Conservation (phyloP, 2,329 filamentous ascomycete species). For the Talaromyces sp. region DNA sequence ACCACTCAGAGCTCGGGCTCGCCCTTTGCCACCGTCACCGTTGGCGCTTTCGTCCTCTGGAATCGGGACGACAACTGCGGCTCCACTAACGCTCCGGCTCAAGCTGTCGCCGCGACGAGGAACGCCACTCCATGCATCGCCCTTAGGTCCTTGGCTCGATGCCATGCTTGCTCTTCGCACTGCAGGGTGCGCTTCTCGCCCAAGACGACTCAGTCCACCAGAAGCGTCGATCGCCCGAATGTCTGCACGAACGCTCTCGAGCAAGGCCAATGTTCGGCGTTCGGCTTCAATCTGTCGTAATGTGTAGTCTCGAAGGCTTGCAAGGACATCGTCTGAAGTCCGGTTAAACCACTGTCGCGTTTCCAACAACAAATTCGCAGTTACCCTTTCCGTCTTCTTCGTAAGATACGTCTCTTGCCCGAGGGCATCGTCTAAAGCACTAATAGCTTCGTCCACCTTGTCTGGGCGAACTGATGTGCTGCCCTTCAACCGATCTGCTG, state of each 20-base stretch:
- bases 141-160: slow-evolving; percentile 89
- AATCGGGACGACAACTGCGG: slow-evolving; percentile 57
- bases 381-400: slow-evolving; percentile 84
- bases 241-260: slow-evolving; percentile 91
- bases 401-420: slow-evolving; percentile 75
- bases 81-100: slow-evolving; percentile 71
- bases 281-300: slow-evolving; percentile 94
- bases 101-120: slow-evolving; percentile 76
- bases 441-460: slow-evolving; percentile 97
- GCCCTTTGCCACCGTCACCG: slow-evolving; percentile 41
- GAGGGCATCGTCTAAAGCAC: slow-evolving; percentile 79
- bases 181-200: slow-evolving; percentile 79
- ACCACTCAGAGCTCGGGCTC: slow-evolving; percentile 43
- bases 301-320: slow-evolving; percentile 85
- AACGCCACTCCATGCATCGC: slow-evolving; percentile 97
- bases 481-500: slow-evolving; percentile 82
- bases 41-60: slow-evolving; percentile 58
- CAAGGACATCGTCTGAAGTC: slow-evolving; percentile 76
- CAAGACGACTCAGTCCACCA: slow-evolving; percentile 83
- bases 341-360: slow-evolving; percentile 86
- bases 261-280: slow-evolving; percentile 79
- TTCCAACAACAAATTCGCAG: slow-evolving; percentile 80
- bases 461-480: slow-evolving; percentile 83
- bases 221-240: slow-evolving; percentile 88
- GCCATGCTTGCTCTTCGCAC: slow-evolving; percentile 70